Evolutionary conservation across 768 basidiomycete species (phyloP).

Genomic region (Boletus edulis): DNA sequence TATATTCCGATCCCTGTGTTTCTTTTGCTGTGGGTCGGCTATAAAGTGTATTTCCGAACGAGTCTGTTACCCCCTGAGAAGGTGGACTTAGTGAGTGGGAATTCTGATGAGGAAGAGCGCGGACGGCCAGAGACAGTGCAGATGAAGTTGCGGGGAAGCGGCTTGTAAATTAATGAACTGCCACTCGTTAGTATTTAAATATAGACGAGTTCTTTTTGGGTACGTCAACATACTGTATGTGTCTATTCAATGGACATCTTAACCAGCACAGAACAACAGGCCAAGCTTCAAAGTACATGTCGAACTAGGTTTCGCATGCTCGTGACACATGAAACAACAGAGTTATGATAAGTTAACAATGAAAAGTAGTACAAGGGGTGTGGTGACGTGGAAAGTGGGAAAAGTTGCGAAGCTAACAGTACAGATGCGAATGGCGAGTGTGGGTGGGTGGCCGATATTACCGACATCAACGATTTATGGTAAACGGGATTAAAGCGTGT

Average conservation of each 20-base stretch:
- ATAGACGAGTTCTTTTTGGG: too few relatives aligned
- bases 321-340: not conserved
- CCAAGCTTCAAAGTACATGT: not conserved
- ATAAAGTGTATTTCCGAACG: slow-evolving; percentile 36
- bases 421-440: slow-evolving; percentile 24
- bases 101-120: slow-evolving; percentile 55
- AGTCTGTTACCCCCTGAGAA: slow-evolving; percentile 39
- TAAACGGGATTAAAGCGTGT: not conserved
- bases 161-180: not conserved
- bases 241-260: too few relatives aligned
- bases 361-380: slow-evolving; percentile 20
- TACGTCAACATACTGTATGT: too few relatives aligned
- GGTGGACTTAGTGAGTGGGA: slow-evolving; percentile 35
- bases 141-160: slow-evolving; percentile 30
- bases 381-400: not conserved
- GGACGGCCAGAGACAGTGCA: slow-evolving; percentile 36
- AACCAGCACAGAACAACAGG: not conserved
- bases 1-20: slow-evolving; percentile 36
- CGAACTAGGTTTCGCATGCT: slow-evolving; percentile 5
- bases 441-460: not conserved
- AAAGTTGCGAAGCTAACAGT: slow-evolving; percentile 18
- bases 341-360: slow-evolving; percentile 21
- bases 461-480: not conserved
- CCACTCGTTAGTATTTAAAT: too few relatives aligned
- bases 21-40: slow-evolving; percentile 35